Percentiles rank a stretch among this genome's conserved stretches.
These are phyloP conservation scores for Gelatoporia subvermispora DNA, from an alignment of 768 basidiomycete genomes.

Conservation along the genomic window DNA sequence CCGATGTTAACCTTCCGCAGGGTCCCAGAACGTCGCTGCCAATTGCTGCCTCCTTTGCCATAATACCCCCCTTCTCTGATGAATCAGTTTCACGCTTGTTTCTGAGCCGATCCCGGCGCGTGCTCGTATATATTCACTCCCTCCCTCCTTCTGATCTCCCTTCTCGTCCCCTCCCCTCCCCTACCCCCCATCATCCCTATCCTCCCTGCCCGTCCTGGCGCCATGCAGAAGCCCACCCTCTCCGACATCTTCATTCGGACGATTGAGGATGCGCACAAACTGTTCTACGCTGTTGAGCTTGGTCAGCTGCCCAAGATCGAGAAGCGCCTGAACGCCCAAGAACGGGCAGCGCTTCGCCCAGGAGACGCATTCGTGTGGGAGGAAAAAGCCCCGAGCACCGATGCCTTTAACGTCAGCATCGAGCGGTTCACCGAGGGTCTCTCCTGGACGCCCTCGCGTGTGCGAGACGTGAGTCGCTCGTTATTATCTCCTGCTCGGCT, in stretches of 20 bases:
- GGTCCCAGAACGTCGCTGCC: conserved; percentile 5
- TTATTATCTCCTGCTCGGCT: background rate
- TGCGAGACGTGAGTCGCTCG: conserved; percentile 47
- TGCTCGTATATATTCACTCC: no score
- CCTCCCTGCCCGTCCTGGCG: conserved; percentile 17
- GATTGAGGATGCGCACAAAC: conserved; percentile 72
- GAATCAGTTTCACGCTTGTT: conserved; percentile 3
- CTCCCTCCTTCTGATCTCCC: conserved; percentile 5
- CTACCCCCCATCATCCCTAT: conserved; percentile 8
- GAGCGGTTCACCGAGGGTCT: conserved; percentile 84
- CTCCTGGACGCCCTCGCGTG: conserved; percentile 79
- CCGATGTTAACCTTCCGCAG: background rate
- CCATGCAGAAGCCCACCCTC: conserved; percentile 73
- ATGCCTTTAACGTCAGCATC: conserved; percentile 75
- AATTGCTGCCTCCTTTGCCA: conserved; percentile 2
- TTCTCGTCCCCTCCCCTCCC: background rate
- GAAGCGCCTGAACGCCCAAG: conserved; percentile 72
- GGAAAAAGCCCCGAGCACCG: conserved; percentile 67
- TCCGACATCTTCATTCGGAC: conserved; percentile 70
- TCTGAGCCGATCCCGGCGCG: no score
- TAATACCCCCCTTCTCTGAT: conserved; percentile 6
- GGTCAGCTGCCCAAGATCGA: conserved; percentile 68
- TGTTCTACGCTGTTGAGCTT: conserved; percentile 67
- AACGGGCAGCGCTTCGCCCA: conserved; percentile 48
- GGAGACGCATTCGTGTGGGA: conserved; percentile 60